A percentile compares a stretch with the other conserved stretches of the same genome.
Evolutionary conservation across 768 basidiomycete genomes (phyloP).

Genomic region (Boletus reticulatus): DNA sequence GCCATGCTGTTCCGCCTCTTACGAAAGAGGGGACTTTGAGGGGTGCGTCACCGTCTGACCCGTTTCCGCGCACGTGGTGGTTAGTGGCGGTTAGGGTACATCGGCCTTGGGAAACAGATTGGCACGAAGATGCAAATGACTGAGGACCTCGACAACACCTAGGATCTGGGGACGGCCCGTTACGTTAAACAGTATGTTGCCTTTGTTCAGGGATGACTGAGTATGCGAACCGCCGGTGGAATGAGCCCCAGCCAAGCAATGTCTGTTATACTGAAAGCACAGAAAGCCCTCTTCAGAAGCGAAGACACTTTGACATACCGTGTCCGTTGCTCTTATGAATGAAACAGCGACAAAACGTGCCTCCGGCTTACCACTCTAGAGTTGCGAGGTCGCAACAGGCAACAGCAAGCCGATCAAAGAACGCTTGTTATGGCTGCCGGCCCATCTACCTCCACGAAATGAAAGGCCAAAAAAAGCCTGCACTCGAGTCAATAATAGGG

Average conservation of each 20-base stretch:
- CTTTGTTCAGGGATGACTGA: conserved; percentile 7
- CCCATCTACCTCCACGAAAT: neutral
- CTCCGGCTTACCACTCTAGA: neutral
- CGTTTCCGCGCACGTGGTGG: neutral
- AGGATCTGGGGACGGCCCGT: neutral
- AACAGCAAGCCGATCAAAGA: neutral
- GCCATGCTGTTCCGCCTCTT: conserved; percentile 13
- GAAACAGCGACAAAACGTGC: neutral
- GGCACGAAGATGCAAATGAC: neutral
- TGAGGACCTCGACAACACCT: neutral
- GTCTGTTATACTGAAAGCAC: neutral
- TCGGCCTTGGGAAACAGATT: neutral
- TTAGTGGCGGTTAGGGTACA: conserved; percentile 1
- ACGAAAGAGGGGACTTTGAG: neutral
- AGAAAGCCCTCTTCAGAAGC: neutral
- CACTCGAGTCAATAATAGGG: neutral
- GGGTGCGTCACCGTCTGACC: neutral
- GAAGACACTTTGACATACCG: neutral
- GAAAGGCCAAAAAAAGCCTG: neutral
- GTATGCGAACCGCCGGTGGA: neutral
- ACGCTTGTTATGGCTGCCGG: neutral
- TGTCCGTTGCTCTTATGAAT: neutral
- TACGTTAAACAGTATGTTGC: neutral
- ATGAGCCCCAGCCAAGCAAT: neutral
- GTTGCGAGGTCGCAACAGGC: neutral